Evolutionary conservation across 2,329 filamentous ascomycete species (phyloP).

Genomic region (Cytospora leucostoma): DNA sequence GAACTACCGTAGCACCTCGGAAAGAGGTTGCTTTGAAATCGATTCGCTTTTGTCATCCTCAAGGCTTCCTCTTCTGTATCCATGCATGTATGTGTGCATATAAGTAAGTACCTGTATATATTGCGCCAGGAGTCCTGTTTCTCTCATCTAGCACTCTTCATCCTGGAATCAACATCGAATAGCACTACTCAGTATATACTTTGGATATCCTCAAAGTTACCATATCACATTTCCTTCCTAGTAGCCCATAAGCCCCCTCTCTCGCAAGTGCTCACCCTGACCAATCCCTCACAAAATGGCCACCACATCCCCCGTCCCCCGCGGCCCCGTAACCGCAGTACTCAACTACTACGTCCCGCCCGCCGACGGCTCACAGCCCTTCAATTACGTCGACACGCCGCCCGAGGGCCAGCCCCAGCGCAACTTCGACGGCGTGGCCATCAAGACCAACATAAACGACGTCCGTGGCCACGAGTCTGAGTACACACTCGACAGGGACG

Average conservation of each 20-base stretch:
- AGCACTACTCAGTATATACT: not conserved
- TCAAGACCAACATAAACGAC: slow-evolving; percentile 56
- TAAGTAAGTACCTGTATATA: not conserved
- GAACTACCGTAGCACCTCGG: not conserved
- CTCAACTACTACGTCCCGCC: slow-evolving; percentile 68
- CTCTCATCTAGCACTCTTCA: not conserved
- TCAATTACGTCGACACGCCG: slow-evolving; percentile 67
- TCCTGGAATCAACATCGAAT: not conserved
- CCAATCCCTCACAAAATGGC: slow-evolving; percentile 38
- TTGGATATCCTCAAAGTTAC: not conserved
- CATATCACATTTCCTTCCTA: not conserved
- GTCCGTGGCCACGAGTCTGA: slow-evolving; percentile 28
- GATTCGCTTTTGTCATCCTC: not conserved
- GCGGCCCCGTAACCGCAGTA: slow-evolving; percentile 62
- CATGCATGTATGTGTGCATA: no score
- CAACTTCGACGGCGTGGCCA: slow-evolving; percentile 60
- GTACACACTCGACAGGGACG: slow-evolving; percentile 46
- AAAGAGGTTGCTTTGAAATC: not conserved
- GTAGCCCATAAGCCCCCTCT: not conserved
- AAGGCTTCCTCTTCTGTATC: no score
- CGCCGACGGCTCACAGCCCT: slow-evolving; percentile 59
- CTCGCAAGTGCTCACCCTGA: not conserved
- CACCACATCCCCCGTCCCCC: slow-evolving; percentile 45
- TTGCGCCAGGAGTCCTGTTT: not conserved
- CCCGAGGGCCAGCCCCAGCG: slow-evolving; percentile 61